Conservation (phyloP, 306 rosid species). For the Medicago ruthenica region DNA sequence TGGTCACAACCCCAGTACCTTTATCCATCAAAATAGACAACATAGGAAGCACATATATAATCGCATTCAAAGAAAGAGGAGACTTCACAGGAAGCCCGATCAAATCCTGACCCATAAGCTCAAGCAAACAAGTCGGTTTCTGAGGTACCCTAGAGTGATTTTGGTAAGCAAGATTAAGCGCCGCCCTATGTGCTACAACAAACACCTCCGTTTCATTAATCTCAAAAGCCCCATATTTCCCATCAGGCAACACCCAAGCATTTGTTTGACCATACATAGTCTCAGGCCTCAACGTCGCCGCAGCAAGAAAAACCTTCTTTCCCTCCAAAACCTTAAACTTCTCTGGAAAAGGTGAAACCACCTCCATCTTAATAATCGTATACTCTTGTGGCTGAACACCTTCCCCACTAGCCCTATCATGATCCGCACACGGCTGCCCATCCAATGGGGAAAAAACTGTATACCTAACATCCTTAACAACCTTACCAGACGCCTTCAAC, state of each 20-base stretch:
- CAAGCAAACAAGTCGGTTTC: conserved; percentile 78
- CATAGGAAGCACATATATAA: conserved; percentile 95
- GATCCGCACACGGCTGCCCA: conserved; percentile 99
- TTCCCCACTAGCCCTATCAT: conserved; percentile 93
- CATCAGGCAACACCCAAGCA: conserved; percentile 97
- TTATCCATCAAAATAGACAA: conserved; percentile 87
- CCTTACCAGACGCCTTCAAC: conserved; percentile 78
- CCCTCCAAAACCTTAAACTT: conserved; percentile 76
- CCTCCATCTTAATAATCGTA: conserved; percentile 89
- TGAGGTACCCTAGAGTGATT: conserved; percentile 68
- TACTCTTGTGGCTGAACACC: conserved; percentile 98
- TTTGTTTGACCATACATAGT: conserved; percentile 99
- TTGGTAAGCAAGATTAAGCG: conserved; percentile 92
- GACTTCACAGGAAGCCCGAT: conserved; percentile 90
- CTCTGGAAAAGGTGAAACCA: conserved; percentile 68
- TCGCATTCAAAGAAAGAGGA: conserved; percentile 72
- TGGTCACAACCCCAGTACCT: conserved; percentile 95
- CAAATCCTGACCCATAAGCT: conserved; percentile 80
- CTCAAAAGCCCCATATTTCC: conserved; percentile 91
- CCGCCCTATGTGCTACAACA: conserved; percentile 72
- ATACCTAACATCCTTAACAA: conserved; percentile 93
- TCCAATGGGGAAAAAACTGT: conserved; percentile 85
- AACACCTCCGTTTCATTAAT: conserved; percentile 79
- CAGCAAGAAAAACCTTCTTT: conserved; percentile 76
- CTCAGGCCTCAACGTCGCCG: conserved; percentile 96